These are phyloP conservation scores for Yarrowia yakushimensis DNA, from an alignment of 805 yeast species.

Conservation along the genomic window DNA sequence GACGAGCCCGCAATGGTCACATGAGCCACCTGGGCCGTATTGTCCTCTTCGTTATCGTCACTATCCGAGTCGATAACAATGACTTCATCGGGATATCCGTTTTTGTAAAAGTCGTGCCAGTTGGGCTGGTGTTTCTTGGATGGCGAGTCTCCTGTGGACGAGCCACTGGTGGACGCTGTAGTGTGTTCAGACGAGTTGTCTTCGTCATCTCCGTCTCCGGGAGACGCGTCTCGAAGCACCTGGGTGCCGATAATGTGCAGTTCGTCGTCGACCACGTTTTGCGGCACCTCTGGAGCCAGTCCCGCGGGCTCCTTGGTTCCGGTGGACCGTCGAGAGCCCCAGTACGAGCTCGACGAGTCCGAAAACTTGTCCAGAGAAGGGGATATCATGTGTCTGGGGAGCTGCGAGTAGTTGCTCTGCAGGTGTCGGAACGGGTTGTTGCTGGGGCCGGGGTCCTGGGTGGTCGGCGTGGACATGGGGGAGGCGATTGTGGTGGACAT, in stretches of 20 bases:
- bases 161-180: not conserved
- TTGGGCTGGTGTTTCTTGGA: constrained; percentile 26
- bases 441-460: constrained; percentile 20
- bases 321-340: constrained; percentile 20
- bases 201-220: constrained; percentile 14
- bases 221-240: constrained; percentile 16
- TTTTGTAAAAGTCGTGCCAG: constrained; percentile 36
- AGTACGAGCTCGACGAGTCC: constrained; percentile 16
- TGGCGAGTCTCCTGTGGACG: constrained; percentile 3
- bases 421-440: constrained; percentile 21
- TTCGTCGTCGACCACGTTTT: constrained; percentile 7
- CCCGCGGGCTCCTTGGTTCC: constrained; percentile 14
- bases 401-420: constrained; percentile 15
- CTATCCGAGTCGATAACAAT: constrained; percentile 36
- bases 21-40: not conserved
- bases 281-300: not conserved
- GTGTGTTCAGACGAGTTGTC: constrained; percentile 20
- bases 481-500: constrained; percentile 25
- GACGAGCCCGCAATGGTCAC: not conserved
- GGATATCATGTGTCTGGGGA: constrained; percentile 20
- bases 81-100: constrained; percentile 37
- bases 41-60: not conserved
- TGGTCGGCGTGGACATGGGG: constrained; percentile 24
- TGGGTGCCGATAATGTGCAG: constrained; percentile 7
- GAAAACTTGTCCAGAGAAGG: constrained; percentile 20